A percentile compares a stretch with the other conserved stretches of the same genome.
These are phyloP conservation scores for Monosporozyma unispora DNA, from an alignment of 805 yeast species.

Conservation along the genomic window DNA sequence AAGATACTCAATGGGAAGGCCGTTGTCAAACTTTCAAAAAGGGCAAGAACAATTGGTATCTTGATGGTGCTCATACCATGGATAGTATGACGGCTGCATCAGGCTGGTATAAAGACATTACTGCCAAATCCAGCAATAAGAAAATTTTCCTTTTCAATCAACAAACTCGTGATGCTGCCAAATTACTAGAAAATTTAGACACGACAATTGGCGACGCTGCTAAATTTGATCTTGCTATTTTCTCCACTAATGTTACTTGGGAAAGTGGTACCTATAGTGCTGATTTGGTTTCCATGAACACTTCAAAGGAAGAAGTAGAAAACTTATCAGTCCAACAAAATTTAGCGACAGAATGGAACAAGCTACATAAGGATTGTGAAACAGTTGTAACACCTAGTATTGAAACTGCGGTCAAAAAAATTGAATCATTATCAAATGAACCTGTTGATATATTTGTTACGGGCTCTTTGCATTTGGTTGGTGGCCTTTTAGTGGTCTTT, in stretches of 20 bases:
- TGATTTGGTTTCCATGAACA: constrained; percentile 81
- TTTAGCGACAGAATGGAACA: constrained; percentile 62
- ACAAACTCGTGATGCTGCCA: constrained; percentile 79
- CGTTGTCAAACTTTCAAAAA: constrained; percentile 67
- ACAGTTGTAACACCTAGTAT: constrained; percentile 59
- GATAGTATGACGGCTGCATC: constrained; percentile 83
- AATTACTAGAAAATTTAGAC: constrained; percentile 37
- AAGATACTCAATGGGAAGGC: constrained; percentile 82
- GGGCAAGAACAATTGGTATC: constrained; percentile 54
- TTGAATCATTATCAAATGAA: constrained; percentile 28
- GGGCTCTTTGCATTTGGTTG: constrained; percentile 90
- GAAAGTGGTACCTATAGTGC: constrained; percentile 66
- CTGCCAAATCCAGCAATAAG: constrained; percentile 12
- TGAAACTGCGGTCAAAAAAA: constrained; percentile 55
- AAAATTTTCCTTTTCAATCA: constrained; percentile 77
- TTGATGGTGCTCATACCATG: constrained; percentile 94
- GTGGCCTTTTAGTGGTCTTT: constrained; percentile 81
- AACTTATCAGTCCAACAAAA: constrained; percentile 71
- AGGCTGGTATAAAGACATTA: constrained; percentile 52
- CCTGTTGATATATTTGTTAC: constrained; percentile 73
- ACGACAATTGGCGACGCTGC: constrained; percentile 16
- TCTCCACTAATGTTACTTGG: constrained; percentile 91
- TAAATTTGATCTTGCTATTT: constrained; percentile 65
- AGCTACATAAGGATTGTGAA: constrained; percentile 34
- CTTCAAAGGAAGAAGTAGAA: constrained; percentile 69